Base-by-base conservation (phyloP, 2,329 filamentous ascomycete genomes). In the Monosporascus sp. region DNA sequence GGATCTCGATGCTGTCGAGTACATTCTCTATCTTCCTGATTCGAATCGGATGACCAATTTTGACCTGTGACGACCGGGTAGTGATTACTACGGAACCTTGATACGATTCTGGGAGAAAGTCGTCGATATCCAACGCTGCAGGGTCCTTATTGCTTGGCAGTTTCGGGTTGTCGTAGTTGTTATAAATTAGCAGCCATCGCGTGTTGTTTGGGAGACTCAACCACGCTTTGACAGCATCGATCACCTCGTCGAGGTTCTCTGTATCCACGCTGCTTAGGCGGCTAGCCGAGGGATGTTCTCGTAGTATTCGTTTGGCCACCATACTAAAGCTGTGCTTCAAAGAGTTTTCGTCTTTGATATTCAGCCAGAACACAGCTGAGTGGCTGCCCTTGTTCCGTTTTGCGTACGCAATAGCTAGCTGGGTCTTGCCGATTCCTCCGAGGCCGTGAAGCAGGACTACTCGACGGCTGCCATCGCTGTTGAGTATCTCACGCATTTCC, bases 1-100 rank as follows among this genome's bases (percentile, higher is more conserved):
- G 52, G 46, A 73, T 70, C 31, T 64, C 20, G 1, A 74, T 52
- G 49, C 66, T 61, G 15, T 73, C 61, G 0, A 61, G 27, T 1
- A 64, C 39, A n/a, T 65, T 44, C 48, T 62, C 35, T 17, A 76
- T 60, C 49, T 67, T 74, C 8, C 53, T 49, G 2, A 76, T 44
- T 3, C 47, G 57, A 51, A n/a, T n/a, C n/a, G n/a, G n/a, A n/a
- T n/a, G n/a, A n/a, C n/a, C n/a, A n/a, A n/a, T n/a, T n/a, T n/a
- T 62, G 14, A 70, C 64, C n/a, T 67, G 22, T n/a, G 63, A 63
- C 47, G 62, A 65, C 14, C 70, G 62, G 6, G 71, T 73, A 4
- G 72, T 77, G 22, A 77, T 65, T 20, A 77, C 61, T 46, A 77
- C 66, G 1, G 69, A 68, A 17, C 73, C 74, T 53, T 75, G 70